Percentiles rank a stretch among this genome's conserved stretches.
Conservation (phyloP, 768 basidiomycete genomes). For the Aureoboletus auriporus region DNA sequence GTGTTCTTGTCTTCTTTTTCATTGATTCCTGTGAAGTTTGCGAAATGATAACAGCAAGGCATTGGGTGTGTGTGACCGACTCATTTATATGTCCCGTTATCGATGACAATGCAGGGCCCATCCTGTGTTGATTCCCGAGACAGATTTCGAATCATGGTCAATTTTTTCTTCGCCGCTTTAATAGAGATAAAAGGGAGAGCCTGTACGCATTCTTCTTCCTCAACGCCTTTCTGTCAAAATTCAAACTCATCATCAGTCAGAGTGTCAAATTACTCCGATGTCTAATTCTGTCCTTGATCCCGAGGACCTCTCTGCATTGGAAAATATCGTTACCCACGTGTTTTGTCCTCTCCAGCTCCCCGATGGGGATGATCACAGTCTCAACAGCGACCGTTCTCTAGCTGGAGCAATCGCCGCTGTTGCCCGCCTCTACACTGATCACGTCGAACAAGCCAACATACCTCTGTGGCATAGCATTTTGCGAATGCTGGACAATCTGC, state of each 20-base stretch:
- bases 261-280: background rate
- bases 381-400: slow-evolving; percentile 25
- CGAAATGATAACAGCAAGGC: too few relatives aligned
- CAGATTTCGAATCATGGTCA: too few relatives aligned
- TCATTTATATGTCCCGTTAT: too few relatives aligned
- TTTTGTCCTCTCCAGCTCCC: slow-evolving; percentile 42
- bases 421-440: slow-evolving; percentile 16
- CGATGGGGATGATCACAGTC: slow-evolving; percentile 28
- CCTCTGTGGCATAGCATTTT: slow-evolving; percentile 27
- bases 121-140: too few relatives aligned
- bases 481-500: slow-evolving; percentile 29
- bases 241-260: background rate
- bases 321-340: slow-evolving; percentile 39
- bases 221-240: too few relatives aligned
- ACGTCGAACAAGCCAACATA: slow-evolving; percentile 1
- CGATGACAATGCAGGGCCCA: too few relatives aligned
- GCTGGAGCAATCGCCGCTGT: slow-evolving; percentile 15
- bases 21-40: too few relatives aligned
- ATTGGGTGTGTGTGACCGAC: too few relatives aligned
- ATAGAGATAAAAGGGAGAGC: too few relatives aligned
- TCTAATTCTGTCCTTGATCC: background rate
- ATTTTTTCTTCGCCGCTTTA: too few relatives aligned
- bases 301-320: background rate
- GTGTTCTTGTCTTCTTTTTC: too few relatives aligned
- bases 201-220: too few relatives aligned